A percentile compares a stretch with the other conserved stretches of the same genome.
Conservation (phyloP, 192 early-diverging fungal species). For the Spinellus fusiger region DNA sequence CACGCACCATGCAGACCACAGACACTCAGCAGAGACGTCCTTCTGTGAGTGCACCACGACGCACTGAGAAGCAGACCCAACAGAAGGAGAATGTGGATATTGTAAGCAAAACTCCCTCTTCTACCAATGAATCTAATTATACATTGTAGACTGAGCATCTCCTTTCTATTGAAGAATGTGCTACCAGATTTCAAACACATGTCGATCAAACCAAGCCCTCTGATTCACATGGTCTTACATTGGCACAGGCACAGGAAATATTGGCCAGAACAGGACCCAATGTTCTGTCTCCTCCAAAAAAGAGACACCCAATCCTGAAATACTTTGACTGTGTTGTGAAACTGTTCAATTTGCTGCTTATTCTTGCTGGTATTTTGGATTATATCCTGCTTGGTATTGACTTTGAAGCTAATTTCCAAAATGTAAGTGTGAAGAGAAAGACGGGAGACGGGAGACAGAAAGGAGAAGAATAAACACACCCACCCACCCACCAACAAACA, state of each 20-base stretch:
- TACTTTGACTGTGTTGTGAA: conserved; percentile 70
- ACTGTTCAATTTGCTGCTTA: conserved; percentile 88
- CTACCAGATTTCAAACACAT: conserved; percentile 29
- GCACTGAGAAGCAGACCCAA: conserved; percentile 10
- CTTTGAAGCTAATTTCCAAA: conserved; percentile 63
- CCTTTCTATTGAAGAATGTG: conserved; percentile 35
- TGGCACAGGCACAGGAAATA: conserved; percentile 56
- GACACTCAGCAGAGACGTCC: conserved; percentile 16
- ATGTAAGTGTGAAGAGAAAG: conserved; percentile 53
- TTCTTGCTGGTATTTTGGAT: conserved; percentile 72
- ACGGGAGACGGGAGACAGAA: too few species aligned
- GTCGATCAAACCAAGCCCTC: conserved; percentile 58
- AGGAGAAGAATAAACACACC: too few species aligned
- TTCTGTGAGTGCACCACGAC: conserved; percentile 17
- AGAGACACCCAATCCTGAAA: conserved; percentile 64
- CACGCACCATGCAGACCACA: conserved; percentile 8
- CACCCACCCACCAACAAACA: too few species aligned
- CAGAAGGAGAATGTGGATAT: conserved; percentile 39
- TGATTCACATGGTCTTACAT: conserved; percentile 63
- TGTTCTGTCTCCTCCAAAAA: conserved; percentile 81
- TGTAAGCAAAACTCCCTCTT: conserved; percentile 32
- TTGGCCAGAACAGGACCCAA: conserved; percentile 76
- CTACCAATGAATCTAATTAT: neutral
- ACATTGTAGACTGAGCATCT: conserved; percentile 45
- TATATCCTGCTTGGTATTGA: conserved; percentile 82